phyloP scores from a whole-genome alignment of 192 early-diverging fungal genomes.

The Coemansia sp. region DNA sequence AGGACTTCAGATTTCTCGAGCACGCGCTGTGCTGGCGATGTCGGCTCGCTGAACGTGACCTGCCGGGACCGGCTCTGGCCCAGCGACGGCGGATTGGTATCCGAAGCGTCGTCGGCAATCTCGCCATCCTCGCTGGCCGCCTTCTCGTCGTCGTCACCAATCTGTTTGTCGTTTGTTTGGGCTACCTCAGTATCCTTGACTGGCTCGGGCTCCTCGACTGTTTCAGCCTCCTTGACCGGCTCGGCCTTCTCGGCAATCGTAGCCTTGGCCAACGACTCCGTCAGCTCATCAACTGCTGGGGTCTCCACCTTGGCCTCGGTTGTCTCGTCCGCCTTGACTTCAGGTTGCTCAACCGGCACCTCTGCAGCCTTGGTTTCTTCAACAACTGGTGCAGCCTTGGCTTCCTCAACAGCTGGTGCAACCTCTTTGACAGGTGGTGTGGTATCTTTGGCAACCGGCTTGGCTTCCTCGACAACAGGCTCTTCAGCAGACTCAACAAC shows the following conservation, averaged over 20 bases:
- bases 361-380: constrained; percentile 13
- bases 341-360: constrained; percentile 9
- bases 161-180: no score
- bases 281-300: constrained; percentile 13
- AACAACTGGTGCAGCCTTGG: neutral
- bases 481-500: constrained; percentile 14
- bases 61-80: constrained; percentile 46
- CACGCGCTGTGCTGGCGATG: constrained; percentile 42
- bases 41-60: constrained; percentile 52
- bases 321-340: constrained; percentile 10
- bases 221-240: neutral
- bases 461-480: neutral
- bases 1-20: constrained; percentile 44
- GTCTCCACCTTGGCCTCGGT: constrained; percentile 21
- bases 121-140: constrained; percentile 30
- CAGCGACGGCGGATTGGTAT: constrained; percentile 14
- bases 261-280: constrained; percentile 31
- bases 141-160: constrained; percentile 10
- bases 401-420: constrained; percentile 16
- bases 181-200: constrained; percentile 3
- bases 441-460: neutral
- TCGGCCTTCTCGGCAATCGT: constrained; percentile 6
- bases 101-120: constrained; percentile 18
- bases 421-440: neutral
- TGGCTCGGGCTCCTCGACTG: constrained; percentile 26